Conservation (phyloP, 306 rosid species). For the Dalbergia oliveri region DNA sequence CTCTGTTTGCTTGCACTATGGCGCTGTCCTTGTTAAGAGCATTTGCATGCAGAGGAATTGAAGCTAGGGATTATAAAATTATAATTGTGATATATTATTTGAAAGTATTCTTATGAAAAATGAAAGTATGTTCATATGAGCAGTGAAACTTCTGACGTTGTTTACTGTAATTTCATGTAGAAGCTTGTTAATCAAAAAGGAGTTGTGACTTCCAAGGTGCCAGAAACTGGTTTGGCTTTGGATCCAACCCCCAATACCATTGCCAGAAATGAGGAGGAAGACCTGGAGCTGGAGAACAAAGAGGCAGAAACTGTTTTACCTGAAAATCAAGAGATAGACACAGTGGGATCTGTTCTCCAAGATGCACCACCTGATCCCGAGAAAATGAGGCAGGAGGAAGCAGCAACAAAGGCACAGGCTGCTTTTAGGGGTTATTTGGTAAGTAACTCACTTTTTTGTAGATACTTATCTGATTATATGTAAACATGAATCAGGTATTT, state of each 20-base stretch:
- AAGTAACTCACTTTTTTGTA: conserved; percentile 39
- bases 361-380: conserved; percentile 71
- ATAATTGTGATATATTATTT: not conserved
- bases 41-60: conserved; percentile 3
- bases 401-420: conserved; percentile 94
- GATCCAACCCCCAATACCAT: conserved; percentile 53
- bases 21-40: conserved; percentile 20
- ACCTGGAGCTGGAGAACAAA: conserved; percentile 59
- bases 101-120: conserved; percentile 5
- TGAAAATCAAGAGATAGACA: conserved; percentile 66
- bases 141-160: conserved; percentile 36
- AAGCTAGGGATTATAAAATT: conserved; percentile 1
- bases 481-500: conserved; percentile 23
- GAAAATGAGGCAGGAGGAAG: conserved; percentile 76
- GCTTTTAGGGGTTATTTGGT: conserved; percentile 98
- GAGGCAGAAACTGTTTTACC: conserved; percentile 58
- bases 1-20: not conserved
- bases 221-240: conserved; percentile 63
- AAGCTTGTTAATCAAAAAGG: conserved; percentile 69
- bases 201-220: conserved; percentile 64
- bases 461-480: conserved; percentile 30
- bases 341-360: conserved; percentile 57
- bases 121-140: conserved; percentile 24
- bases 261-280: conserved; percentile 59
- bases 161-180: conserved; percentile 52